Evolutionary conservation across 495 filamentous ascomycete genomes (phyloP), one percentile per base, ranked within the genome.

Genomic region (Trichodelitschia bisporula): DNA sequence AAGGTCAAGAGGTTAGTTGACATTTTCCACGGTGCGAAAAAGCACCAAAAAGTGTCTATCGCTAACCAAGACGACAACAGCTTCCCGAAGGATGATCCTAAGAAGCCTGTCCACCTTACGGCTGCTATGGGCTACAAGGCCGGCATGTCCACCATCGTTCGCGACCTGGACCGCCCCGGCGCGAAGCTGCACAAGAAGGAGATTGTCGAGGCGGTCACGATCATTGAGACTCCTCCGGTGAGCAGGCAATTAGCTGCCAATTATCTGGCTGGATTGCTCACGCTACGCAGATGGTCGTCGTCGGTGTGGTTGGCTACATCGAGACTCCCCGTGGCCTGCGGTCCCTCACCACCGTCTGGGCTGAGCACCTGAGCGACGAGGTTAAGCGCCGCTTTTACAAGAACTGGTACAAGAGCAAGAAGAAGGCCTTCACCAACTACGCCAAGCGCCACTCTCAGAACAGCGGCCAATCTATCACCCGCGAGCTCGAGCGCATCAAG

Each of bases 331-430:
- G 89, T 47, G 89, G 89, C 66, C 83, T 95, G 48, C 89, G 89
- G 50, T 95, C 89, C 35, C 80, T 99, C 55, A 91, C 83, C 52
- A 99, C 89, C 51, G 75, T 99, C 56, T 99, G 89, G 89, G 86
- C 86, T 52, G 83, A 93, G 68, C 89, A 99, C 59, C 57, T 99
- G 54, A 74, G 73, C 59, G 89, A 99, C 57, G 89, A 93, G 64
- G 56, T 99, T 58, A 91, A 89, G 68, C 76, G 89, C 42, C 82
- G 89, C 53, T 99, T 99, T 78, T 99, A 99, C 75, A 99, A 99
- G 80, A 99, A 99, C 70, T 99, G 89, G 89, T 99, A 99, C 77
- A 90, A 89, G 68, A 76, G 67, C 67, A 99, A 99, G 83, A 95
- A 92, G 78, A 99, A 99, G 82, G 89, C 89, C 35, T 99, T 95